A percentile compares a stretch with the other conserved stretches of the same genome.
Conservation (phyloP, 257 asterid genomes). For the Voacanga thouarsii region DNA sequence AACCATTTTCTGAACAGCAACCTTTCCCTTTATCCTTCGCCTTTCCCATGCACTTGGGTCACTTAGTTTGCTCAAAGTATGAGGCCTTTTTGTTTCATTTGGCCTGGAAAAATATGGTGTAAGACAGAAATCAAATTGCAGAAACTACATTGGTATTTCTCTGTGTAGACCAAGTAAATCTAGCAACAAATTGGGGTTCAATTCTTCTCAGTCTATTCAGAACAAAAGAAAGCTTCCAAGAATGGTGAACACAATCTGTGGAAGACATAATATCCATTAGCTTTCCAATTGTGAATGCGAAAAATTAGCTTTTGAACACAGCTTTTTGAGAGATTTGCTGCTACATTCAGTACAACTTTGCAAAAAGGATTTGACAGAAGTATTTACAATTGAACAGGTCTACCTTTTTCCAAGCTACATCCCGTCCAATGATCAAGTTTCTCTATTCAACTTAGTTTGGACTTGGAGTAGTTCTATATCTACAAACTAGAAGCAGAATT, state of each 20-base stretch:
- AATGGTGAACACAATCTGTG: neutral
- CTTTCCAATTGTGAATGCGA: neutral
- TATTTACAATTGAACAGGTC: neutral
- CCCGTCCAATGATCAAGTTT: neutral
- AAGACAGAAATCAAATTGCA: constrained; percentile 16
- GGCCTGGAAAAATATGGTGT: constrained; percentile 45
- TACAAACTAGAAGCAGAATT: neutral
- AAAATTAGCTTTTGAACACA: neutral
- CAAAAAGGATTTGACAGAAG: neutral
- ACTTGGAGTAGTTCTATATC: neutral
- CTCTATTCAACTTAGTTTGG: neutral
- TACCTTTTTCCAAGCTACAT: neutral
- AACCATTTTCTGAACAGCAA: constrained; percentile 97
- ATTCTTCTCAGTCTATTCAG: neutral
- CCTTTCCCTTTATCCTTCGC: constrained; percentile 94
- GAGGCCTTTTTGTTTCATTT: constrained; percentile 75
- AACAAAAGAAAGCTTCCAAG: neutral
- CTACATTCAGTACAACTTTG: neutral
- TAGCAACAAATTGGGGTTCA: neutral
- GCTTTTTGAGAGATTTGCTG: neutral
- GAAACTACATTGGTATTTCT: neutral
- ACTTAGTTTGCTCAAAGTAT: constrained; percentile 75
- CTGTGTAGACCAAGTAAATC: neutral
- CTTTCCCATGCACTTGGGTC: constrained; percentile 91
- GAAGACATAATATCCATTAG: neutral